Evolutionary conservation across 129 eudicot species (phyloP), one percentile per base, ranked within the genome.

Genomic region (Tagetes erecta): DNA sequence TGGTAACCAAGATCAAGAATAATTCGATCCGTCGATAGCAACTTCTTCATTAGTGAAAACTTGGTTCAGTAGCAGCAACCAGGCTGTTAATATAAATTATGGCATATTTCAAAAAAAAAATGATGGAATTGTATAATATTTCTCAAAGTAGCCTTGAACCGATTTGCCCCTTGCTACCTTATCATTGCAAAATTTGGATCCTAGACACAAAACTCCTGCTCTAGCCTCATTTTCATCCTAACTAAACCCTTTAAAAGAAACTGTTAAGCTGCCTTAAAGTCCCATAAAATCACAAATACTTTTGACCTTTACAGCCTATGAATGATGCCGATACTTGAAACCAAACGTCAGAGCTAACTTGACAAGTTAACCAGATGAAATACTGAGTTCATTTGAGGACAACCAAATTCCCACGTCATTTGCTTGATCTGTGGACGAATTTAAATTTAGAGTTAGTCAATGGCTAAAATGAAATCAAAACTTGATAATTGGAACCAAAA

Each of bases 361-460:
- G 31, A 56, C 30, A 8, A 41, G 10, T 65, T 66, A 76, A 31
- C 46, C n/a, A 3, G 67, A 76, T 14, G 74, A 76, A 76, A 47
- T 67, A 44, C 57, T 45, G 9, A 76, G 11, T 59, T 59, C 64
- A 38, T 34, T 3, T 2, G 42, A 72, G 1, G 55, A 65, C 66
- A 75, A 7, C 39, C 11, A 44, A 76, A 67, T 55, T n/a, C 74
- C 67, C 80, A 76, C 53, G 66, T 53, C 80, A n/a, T 76, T 53
- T 41, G 67, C 55, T 76, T 66, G 67, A 13, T 76, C 80, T 76
- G 74, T 53, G 4, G 2, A 44, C 67, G 67, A 34, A 57, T 76
- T 40, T 60, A 46, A 20, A 55, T 52, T 41, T 8, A 46, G 65
- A 34, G 42, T 52, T 36, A 71, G 31, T 9, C 45, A 31, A 44